Evolutionary conservation across 768 basidiomycete genomes (phyloP), one percentile per base, ranked within the genome.

Genomic region (Russula earlei): DNA sequence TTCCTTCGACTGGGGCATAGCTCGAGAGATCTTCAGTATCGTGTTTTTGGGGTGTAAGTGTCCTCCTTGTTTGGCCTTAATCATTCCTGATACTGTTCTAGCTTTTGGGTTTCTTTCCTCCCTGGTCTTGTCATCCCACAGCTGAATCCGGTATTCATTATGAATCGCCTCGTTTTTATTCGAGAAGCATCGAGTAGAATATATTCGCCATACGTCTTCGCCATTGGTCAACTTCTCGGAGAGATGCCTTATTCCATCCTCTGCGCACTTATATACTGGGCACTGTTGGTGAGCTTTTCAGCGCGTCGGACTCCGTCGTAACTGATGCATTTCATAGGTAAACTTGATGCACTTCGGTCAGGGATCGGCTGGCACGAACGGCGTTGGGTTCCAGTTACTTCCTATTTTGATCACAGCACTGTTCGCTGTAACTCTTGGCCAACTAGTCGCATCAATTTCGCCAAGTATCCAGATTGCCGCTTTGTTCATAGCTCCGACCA

Each of bases 201-300:
- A 64, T 93, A 93, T 70, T 87, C 85, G 0, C 84, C 89, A 0
- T 84, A 82, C 55, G 87, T 91, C 27, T 94, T 94, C 66, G 87
- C 91, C 19, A 77, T 87, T 33, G 83, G 83, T 3, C 91, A 94
- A 66, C 74, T 93, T 27, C 66, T 89, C 15, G 85, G 89, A 45
- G 91, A 95, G 69, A 79, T 87, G 55, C 91, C 90, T 0, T 87
- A 86, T 69, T 84, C 79, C 45, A 66, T 87, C 24, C 63, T 88
- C 14, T 91, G 87, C 59, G 84, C 78, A 8, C 62, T 82, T 49
- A 75, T 84, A 0, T 93, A 90, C 71, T 94, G 85, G 86, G 77
- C 76, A n/a, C 66, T 86, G 34, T 82, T 84, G 83, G 79, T 87
- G 52, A 52, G 72, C 54, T 17, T 47, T 42, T 8, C 27, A 24